These are phyloP conservation scores for Penicillium sp. DNA, from an alignment of 2,329 filamentous ascomycete genomes.

Conservation along the genomic window DNA sequence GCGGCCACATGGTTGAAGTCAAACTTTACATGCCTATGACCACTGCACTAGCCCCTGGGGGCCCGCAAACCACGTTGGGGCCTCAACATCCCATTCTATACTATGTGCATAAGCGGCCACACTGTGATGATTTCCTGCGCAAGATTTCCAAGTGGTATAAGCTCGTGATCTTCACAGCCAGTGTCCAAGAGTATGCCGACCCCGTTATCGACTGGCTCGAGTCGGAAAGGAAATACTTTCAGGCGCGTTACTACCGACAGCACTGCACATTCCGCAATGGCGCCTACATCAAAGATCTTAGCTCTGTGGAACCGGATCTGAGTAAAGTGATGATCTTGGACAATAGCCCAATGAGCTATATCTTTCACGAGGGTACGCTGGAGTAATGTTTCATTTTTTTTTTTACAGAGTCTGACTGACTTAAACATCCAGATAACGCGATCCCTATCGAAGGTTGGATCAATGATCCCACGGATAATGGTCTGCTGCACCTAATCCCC, in stretches of 20 bases:
- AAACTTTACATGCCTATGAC: constrained; percentile 59
- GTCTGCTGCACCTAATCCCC: constrained; percentile 87
- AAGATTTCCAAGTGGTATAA: constrained; percentile 99
- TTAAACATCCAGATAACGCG: constrained; percentile 73
- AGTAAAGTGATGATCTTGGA: constrained; percentile 99
- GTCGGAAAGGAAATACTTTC: constrained; percentile 94
- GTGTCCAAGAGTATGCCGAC: constrained; percentile 97
- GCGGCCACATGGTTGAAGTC: constrained; percentile 98
- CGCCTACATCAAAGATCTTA: constrained; percentile 97
- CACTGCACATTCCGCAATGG: constrained; percentile 95
- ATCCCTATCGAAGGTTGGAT: constrained; percentile 99
- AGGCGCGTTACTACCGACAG: constrained; percentile 89
- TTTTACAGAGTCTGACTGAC: constrained; percentile 2
- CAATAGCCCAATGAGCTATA: constrained; percentile 96
- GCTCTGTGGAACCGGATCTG: constrained; percentile 91
- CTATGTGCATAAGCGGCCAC: constrained; percentile 96
- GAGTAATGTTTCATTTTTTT: constrained; percentile 4
- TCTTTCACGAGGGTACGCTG: constrained; percentile 88
- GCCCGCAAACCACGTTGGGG: constrained; percentile 66
- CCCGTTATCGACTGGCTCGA: constrained; percentile 99
- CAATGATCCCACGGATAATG: constrained; percentile 94
- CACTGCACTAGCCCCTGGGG: constrained; percentile 41
- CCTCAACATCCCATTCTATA: constrained; percentile 96
- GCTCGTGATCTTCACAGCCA: constrained; percentile 92
- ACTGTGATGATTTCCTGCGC: constrained; percentile 94